A percentile compares a stretch with the other conserved stretches of the same genome.
Evolutionary conservation across 2,329 filamentous ascomycete species (phyloP).

Genomic region (Cercospora zeina): DNA sequence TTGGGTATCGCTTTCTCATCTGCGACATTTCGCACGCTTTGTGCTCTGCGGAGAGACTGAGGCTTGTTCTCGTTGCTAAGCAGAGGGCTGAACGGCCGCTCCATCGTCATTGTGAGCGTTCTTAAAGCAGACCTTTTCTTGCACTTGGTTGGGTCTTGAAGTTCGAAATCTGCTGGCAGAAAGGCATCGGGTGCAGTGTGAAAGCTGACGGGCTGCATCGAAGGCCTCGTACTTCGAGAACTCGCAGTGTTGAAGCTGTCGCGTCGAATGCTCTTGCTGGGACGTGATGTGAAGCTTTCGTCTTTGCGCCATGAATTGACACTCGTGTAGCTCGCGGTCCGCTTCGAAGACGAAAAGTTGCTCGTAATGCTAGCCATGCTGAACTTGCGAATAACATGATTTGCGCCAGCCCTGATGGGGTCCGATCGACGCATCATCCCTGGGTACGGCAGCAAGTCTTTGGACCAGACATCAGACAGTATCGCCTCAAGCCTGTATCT

Average conservation of each 20-base stretch:
- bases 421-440: slow-evolving; percentile 73
- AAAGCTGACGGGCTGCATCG: slow-evolving; percentile 46
- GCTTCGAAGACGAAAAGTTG: slow-evolving; percentile 72
- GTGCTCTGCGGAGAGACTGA: slow-evolving; percentile 33
- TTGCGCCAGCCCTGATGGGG: slow-evolving; percentile 73
- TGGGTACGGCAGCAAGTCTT: slow-evolving; percentile 76
- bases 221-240: slow-evolving; percentile 12
- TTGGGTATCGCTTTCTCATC: slow-evolving; percentile 11
- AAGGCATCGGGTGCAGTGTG: slow-evolving; percentile 52
- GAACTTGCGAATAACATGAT: slow-evolving; percentile 82
- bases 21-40: slow-evolving; percentile 35
- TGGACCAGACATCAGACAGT: slow-evolving; percentile 80
- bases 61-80: slow-evolving; percentile 32
- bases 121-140: slow-evolving; percentile 35
- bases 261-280: slow-evolving; percentile 15
- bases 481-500: slow-evolving; percentile 73
- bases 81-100: slow-evolving; percentile 40
- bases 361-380: slow-evolving; percentile 78
- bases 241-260: slow-evolving; percentile 21
- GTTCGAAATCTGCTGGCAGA: slow-evolving; percentile 51
- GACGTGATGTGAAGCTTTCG: slow-evolving; percentile 31
- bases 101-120: slow-evolving; percentile 40
- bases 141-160: slow-evolving; percentile 35
- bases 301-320: slow-evolving; percentile 36
- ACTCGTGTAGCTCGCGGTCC: slow-evolving; percentile 61